Base-by-base conservation (phyloP, 2,329 filamentous ascomycete genomes). In the Xylariales sp. region DNA sequence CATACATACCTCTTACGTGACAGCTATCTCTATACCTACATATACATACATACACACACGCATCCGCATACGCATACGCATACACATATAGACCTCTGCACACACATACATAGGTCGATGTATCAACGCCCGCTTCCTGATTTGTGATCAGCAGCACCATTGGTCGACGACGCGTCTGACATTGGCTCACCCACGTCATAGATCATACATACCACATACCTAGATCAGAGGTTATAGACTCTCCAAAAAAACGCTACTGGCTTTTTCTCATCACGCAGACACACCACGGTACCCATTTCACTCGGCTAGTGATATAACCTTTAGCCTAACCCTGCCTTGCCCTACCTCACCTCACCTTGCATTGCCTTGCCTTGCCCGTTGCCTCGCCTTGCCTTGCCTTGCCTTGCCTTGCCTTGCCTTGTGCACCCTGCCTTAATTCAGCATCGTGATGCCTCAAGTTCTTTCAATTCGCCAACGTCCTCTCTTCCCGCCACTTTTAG, bases 101-200 rank as follows among this genome's bases (percentile, higher is more conserved):
- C 23, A 18, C 30, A n/a, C 23, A 3, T 34, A 41, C 36, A n/a
- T 28, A 12, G 16, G 16, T 41, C 4, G 9, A 34, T 39, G 43
- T 60, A 56, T 52, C 63, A 45, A 34, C 32, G 46, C 48, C 53
- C 30, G 39, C 45, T 55, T 56, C 55, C 28, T 52, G 34, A 60
- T 67, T 60, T 64, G 61, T 55, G 65, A 67, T 60, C 54, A 64
- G 48, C 55, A 41, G 50, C 55, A 32, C 53, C 45, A 61, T 64
- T 53, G 56, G 62, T 34, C 41, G 32, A 32, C 30, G 23, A 30
- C 28, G 43, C 54, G 30, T 48, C 18, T 60, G 12, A 43, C 18
- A 43, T 57, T 36, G n/a, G 16, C 43, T 41, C 55, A 59, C 55
- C 55, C 60, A 64, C 60, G 60, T 67, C 65, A 59, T 67, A 30